phyloP scores from a whole-genome alignment of 2,329 filamentous ascomycete species.

The Lasiodiplodia sp. region DNA sequence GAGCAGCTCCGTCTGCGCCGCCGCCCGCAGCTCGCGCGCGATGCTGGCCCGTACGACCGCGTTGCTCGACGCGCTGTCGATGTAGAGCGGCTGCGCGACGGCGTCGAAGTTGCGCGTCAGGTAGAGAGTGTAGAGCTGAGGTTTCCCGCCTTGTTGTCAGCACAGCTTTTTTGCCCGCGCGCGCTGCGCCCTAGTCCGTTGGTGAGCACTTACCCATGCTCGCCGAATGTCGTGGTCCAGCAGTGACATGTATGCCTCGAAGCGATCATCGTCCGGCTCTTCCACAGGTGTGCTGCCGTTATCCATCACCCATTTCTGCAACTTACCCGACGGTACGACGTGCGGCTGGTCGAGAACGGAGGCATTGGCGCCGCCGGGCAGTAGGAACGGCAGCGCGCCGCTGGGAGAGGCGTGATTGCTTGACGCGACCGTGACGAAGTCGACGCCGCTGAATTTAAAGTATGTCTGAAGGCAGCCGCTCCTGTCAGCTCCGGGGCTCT shows the following conservation, averaged over 20 bases:
- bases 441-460: constrained; percentile 76
- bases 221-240: constrained; percentile 79
- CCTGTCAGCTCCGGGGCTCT: not conserved
- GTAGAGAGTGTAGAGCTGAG: constrained; percentile 79
- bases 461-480: constrained; percentile 70
- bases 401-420: constrained; percentile 94
- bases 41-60: constrained; percentile 68
- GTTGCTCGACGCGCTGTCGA: constrained; percentile 67
- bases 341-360: constrained; percentile 45
- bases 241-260: constrained; percentile 80
- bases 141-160: not conserved
- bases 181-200: not conserved
- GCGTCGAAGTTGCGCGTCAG: constrained; percentile 71
- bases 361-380: constrained; percentile 56
- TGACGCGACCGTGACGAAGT: constrained; percentile 72
- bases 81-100: constrained; percentile 76
- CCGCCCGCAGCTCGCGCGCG: constrained; percentile 70
- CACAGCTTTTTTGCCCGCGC: not conserved
- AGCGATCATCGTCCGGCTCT: constrained; percentile 62
- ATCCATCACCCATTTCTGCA: constrained; percentile 72
- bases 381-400: constrained; percentile 86
- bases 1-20: constrained; percentile 77
- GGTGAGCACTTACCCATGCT: constrained; percentile 72
- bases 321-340: constrained; percentile 66
- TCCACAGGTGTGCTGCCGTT: constrained; percentile 39